Evolutionary conservation across 2,329 filamentous ascomycete genomes (phyloP), one percentile per base, ranked within the genome.

Genomic region (Colletotrichum lupini): DNA sequence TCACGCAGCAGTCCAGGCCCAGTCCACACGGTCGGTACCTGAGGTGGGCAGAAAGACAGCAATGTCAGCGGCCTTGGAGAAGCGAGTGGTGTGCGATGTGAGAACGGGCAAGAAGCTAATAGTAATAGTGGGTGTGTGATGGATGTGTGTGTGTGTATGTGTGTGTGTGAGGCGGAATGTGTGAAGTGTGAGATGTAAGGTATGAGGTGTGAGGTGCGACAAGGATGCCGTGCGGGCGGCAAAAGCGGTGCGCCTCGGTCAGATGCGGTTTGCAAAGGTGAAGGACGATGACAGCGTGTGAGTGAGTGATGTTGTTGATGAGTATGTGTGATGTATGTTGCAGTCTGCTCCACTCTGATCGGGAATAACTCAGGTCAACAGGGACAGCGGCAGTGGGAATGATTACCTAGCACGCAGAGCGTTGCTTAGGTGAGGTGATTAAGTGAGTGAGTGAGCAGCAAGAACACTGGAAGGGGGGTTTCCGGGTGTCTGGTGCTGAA

Each of bases 21-120:
- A 72, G 65, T 72, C 69, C 65, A 63, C 57, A 32, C 64, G n/a
- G 64, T 63, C 69, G 65, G 65, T 68, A 63, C 63, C 68, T 68
- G 68, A 53, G 49, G 46, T 19, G 30, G 37, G 14, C 58, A 57
- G 35, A 24, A 46, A 62, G 66, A 55, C 32, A 62, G 63, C 68
- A 49, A 26, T 67, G 46, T 24, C 12, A 49, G 59, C 68, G 59
- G 19, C 60, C 60, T 65, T 26, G 59, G 42, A 28, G 28, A n/a
- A 22, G 42, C 42, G 19, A 49, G 19, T 49, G 19, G 14, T 28
- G 58, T 26, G 26, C 35, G 46, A n/a, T 26, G 22, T 32, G 67
- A 32, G 59, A 59, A 49, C 49, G 28, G 24, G 32, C 32, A 24
- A 62, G 46, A 52, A 24, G 19, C 32, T 35, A 8, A 61, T 30